These are phyloP conservation scores for Phytophthora megakarya DNA, from an alignment of 352 stramenopile species.

Conservation along the genomic window DNA sequence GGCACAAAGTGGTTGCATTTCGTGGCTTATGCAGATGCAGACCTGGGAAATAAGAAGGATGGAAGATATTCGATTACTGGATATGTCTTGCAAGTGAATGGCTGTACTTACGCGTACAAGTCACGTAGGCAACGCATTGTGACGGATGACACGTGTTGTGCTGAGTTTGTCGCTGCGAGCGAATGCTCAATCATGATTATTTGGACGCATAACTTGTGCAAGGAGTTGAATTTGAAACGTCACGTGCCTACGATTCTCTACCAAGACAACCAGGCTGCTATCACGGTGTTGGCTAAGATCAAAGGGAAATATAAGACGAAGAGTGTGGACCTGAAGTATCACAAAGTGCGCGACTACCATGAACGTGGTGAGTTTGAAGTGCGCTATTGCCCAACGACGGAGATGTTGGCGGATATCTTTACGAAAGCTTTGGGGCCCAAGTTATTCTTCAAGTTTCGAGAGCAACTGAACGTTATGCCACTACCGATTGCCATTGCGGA, in stretches of 20 bases:
- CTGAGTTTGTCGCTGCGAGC: constrained; percentile 10
- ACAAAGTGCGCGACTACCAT: neutral
- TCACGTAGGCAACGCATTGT: neutral
- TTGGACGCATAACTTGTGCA: constrained; percentile 9
- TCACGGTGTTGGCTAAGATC: constrained; percentile 1
- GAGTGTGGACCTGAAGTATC: constrained; percentile 2
- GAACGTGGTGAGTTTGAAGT: neutral
- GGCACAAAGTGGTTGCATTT: neutral
- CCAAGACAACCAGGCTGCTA: neutral
- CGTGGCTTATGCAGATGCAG: neutral
- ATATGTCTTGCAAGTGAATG: constrained; percentile 5
- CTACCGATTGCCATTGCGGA: neutral
- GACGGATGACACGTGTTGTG: constrained; percentile 6
- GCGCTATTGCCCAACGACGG: neutral
- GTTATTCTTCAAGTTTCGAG: neutral
- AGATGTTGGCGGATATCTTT: constrained; percentile 3
- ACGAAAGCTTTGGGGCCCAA: constrained; percentile 6
- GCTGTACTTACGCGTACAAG: constrained; percentile 5
- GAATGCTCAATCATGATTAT: constrained; percentile 5
- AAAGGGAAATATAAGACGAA: neutral
- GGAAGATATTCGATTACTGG: neutral
- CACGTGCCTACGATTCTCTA: neutral
- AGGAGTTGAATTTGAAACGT: constrained; percentile 1
- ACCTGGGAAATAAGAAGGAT: constrained; percentile 1
- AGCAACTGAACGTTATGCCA: constrained; percentile 4